phyloP scores from a whole-genome alignment of 352 stramenopile species.

The Elongisporangium undulatum region DNA sequence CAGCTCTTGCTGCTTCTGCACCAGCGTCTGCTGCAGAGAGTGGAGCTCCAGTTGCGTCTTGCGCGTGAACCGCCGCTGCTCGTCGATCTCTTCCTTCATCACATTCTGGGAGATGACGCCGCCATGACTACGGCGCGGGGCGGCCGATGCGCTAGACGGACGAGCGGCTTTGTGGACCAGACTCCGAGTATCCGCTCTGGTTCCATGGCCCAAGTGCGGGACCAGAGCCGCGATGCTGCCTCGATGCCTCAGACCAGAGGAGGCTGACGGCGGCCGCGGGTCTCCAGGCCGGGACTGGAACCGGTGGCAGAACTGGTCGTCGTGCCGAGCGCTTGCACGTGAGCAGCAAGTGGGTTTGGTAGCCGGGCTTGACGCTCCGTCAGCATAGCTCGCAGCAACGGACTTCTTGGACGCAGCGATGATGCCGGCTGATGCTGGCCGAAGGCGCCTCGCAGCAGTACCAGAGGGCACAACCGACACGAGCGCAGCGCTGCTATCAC shows the following conservation, averaged over 20 bases:
- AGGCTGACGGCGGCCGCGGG: background rate
- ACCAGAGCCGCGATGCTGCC: background rate
- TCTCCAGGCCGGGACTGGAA: background rate
- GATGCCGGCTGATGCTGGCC: background rate
- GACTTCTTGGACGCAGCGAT: background rate
- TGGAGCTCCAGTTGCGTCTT: conserved; percentile 41
- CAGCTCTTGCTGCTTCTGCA: conserved; percentile 30
- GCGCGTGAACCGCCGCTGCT: conserved; percentile 38
- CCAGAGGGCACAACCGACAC: background rate
- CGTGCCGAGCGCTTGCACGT: background rate
- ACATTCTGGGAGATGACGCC: conserved; percentile 25
- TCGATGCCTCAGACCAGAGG: background rate
- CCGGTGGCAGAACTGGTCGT: background rate
- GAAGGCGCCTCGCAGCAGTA: background rate
- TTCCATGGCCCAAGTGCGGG: background rate
- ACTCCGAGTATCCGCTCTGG: background rate
- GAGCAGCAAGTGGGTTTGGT: background rate
- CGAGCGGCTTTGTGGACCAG: background rate
- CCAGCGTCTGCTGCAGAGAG: conserved; percentile 26
- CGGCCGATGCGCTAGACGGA: background rate
- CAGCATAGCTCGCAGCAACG: background rate
- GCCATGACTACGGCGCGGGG: background rate
- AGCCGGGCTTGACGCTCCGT: background rate
- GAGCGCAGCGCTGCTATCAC: background rate
- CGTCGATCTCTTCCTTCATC: conserved; percentile 54